These are phyloP conservation scores for Leishmania gerbilli DNA, from an alignment of 208 protist species.

Conservation along the genomic window DNA sequence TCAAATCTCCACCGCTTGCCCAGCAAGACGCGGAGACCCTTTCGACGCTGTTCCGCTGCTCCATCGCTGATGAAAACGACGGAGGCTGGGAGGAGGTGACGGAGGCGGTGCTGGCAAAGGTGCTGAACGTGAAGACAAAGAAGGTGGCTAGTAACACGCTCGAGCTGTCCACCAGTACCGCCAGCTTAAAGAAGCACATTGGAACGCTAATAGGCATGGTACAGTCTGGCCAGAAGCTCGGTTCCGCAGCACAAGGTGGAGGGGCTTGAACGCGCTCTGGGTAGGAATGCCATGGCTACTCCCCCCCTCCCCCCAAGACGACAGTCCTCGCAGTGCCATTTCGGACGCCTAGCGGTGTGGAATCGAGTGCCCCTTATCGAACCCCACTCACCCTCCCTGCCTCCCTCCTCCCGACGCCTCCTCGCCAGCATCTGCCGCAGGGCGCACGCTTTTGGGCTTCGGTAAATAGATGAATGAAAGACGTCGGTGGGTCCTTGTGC, in stretches of 20 bases:
- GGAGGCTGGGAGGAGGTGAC: conserved; percentile 92
- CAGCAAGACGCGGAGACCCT: conserved; percentile 40
- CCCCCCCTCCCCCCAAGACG: background rate
- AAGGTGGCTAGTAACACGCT: conserved; percentile 22
- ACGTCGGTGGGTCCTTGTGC: background rate
- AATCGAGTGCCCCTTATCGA: background rate
- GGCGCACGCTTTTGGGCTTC: background rate
- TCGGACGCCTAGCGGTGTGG: background rate
- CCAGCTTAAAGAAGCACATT: conserved; percentile 73
- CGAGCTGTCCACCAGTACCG: conserved; percentile 37
- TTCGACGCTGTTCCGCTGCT: conserved; percentile 56
- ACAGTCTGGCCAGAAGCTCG: conserved; percentile 17
- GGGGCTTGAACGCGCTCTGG: background rate
- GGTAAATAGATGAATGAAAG: background rate
- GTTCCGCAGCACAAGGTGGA: background rate
- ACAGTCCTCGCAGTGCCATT: background rate
- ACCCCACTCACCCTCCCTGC: background rate
- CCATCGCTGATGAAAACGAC: conserved; percentile 47
- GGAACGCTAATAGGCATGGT: conserved; percentile 38
- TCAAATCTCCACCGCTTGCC: conserved; percentile 12
- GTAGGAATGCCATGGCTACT: background rate
- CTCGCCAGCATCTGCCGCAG: background rate
- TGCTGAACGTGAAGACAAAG: conserved; percentile 52
- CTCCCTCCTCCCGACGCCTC: background rate
- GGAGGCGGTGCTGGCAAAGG: conserved; percentile 64